phyloP scores from a whole-genome alignment of 306 rosid species.

The Quercus cerris region DNA sequence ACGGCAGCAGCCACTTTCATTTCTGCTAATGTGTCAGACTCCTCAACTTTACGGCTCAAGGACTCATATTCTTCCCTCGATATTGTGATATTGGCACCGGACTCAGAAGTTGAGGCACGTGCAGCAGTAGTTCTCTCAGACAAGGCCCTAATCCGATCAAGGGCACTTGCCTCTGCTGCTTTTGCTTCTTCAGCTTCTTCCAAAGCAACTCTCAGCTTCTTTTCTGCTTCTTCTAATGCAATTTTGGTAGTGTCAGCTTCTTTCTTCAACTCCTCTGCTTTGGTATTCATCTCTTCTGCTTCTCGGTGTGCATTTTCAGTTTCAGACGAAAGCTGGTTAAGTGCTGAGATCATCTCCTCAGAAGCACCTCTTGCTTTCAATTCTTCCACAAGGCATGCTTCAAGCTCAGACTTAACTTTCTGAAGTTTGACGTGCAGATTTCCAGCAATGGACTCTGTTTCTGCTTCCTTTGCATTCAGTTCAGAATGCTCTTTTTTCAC shows the following conservation, averaged over 20 bases:
- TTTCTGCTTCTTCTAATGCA: constrained; percentile 69
- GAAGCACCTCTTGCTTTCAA: constrained; percentile 73
- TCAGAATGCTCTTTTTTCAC: constrained; percentile 81
- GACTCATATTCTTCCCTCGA: constrained; percentile 85
- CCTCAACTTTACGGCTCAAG: constrained; percentile 78
- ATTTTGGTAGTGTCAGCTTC: constrained; percentile 65
- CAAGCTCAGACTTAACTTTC: constrained; percentile 75
- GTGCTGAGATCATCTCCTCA: constrained; percentile 72
- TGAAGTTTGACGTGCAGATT: constrained; percentile 75
- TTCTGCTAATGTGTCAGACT: constrained; percentile 76
- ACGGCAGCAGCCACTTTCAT: constrained; percentile 95
- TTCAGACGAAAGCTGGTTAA: constrained; percentile 69
- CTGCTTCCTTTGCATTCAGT: constrained; percentile 82
- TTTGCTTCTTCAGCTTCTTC: constrained; percentile 89
- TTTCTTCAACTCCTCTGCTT: constrained; percentile 67
- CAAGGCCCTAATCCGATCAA: constrained; percentile 67
- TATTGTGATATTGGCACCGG: constrained; percentile 67
- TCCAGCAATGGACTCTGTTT: constrained; percentile 82
- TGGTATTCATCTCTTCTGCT: constrained; percentile 74
- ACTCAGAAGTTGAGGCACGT: constrained; percentile 86
- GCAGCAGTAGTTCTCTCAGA: constrained; percentile 79
- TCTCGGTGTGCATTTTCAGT: constrained; percentile 59
- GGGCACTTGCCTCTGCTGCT: constrained; percentile 72
- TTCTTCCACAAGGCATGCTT: constrained; percentile 68
- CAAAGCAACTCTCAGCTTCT: constrained; percentile 58